These are phyloP conservation scores for Candida frijolesensis DNA, from an alignment of 1,139 yeast species.

Conservation along the genomic window DNA sequence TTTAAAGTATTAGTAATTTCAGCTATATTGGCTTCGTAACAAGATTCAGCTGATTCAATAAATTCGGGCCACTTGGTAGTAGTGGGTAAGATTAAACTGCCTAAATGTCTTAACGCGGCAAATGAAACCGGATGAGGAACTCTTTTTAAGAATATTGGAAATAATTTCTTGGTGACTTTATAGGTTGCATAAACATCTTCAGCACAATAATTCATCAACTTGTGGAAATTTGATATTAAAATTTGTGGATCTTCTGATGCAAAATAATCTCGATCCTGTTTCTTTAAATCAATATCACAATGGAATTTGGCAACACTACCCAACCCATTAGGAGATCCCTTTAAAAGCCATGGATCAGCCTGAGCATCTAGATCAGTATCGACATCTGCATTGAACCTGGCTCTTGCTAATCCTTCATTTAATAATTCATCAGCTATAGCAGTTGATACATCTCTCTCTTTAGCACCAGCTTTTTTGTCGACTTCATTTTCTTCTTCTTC, in stretches of 20 bases:
- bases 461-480: neutral
- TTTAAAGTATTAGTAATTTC: constrained; percentile 62
- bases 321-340: constrained; percentile 79
- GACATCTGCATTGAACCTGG: constrained; percentile 5
- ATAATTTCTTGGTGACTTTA: constrained; percentile 64
- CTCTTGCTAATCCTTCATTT: constrained; percentile 14
- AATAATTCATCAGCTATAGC: neutral
- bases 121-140: constrained; percentile 96
- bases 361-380: constrained; percentile 25
- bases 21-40: constrained; percentile 60
- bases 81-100: constrained; percentile 81
- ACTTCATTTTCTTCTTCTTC: constrained; percentile 15
- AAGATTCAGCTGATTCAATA: constrained; percentile 64
- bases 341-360: constrained; percentile 77
- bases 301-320: constrained; percentile 82
- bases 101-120: constrained; percentile 79
- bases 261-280: constrained; percentile 67
- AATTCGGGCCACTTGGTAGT: constrained; percentile 74
- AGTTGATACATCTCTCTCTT: neutral
- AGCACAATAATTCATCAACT: constrained; percentile 80
- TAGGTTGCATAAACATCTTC: constrained; percentile 79
- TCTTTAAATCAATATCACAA: constrained; percentile 70
- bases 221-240: constrained; percentile 59
- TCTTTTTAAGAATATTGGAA: constrained; percentile 65
- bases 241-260: constrained; percentile 54